Conservation (phyloP, 768 basidiomycete species). For the Phlebiopsis flavidoalba region DNA sequence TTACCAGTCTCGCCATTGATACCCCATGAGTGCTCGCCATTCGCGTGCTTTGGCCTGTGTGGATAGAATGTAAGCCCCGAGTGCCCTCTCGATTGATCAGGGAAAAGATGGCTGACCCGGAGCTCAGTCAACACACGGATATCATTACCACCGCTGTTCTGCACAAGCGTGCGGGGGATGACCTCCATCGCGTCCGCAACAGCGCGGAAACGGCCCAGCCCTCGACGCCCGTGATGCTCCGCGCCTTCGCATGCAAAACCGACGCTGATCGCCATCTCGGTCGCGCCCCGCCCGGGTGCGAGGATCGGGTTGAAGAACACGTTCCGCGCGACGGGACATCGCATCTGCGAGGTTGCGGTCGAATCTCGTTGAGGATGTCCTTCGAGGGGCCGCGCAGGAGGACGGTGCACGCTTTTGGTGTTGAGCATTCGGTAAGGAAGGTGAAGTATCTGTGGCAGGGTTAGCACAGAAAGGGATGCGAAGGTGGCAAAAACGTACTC, state of each 20-base stretch:
- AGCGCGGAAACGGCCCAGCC: conserved; percentile 84
- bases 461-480: not conserved
- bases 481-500: conserved; percentile 43
- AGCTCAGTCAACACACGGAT: conserved; percentile 92
- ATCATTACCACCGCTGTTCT: conserved; percentile 93
- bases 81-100: not conserved
- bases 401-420: conserved; percentile 96
- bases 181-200: conserved; percentile 97
- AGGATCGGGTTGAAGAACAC: conserved; percentile 93
- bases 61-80: not conserved
- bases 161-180: conserved; percentile 90
- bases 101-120: conserved; percentile 50
- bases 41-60: conserved; percentile 93
- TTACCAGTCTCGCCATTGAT: conserved; percentile 96
- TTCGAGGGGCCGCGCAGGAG: conserved; percentile 96
- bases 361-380: conserved; percentile 96
- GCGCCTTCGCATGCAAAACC: conserved; percentile 76
- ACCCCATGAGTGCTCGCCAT: conserved; percentile 87
- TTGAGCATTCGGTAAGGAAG: conserved; percentile 87
- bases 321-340: conserved; percentile 94
- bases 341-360: conserved; percentile 97
- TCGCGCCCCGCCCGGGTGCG: conserved; percentile 95
- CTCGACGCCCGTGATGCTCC: conserved; percentile 81
- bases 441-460: conserved; percentile 75
- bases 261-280: conserved; percentile 96